Evolutionary conservation across 768 basidiomycete species (phyloP), one percentile per base, ranked within the genome.

Genomic region (Aureoboletus auriporus): DNA sequence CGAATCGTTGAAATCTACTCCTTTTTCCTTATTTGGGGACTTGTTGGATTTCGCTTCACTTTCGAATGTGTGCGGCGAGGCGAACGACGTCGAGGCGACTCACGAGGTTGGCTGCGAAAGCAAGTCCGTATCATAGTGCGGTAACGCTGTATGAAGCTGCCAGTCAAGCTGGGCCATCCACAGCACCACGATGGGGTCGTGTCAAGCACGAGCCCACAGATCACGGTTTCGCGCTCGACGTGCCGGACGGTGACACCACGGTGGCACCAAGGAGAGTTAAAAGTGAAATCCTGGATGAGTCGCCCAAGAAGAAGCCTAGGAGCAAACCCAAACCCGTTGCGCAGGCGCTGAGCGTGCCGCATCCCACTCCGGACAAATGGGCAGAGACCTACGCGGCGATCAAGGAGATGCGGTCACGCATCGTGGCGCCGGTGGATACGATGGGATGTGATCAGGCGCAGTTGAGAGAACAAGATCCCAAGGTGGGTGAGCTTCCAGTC

Each of bases 401-500:
- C 39, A 83, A 83, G 58, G 73, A 75, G 43, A 93, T 93, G 90
- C 77, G 90, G 16, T 69, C 80, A 16, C 71, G 71, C 10, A 77
- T 84, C 20, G 70, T 78, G 0, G 93, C 94, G 0, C 93, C 95
- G 0, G 95, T 96, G 1, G 95, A 98, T 60, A 89, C 85, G 0
- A 90, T 93, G 89, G 91, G 92, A 1, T 91, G 91, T 57, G 82
- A 88, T 42, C 76, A 76, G 47, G 85, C 86, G 0, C 83, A 89
- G 50, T 58, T 60, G 42, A 74, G 76, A 37, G 86, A 88, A 57
- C 66, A 59, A 8, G 81, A 86, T 42, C 84, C 85, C 8, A 83
- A 79, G 75, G 89, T 86, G 42, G n/a, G n/a, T n/a, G n/a, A n/a
- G n/a, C n/a, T n/a, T n/a, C n/a, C n/a, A 26, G 64, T 13, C 27